Evolutionary conservation across 1,139 yeast genomes (phyloP), one percentile per base, ranked within the genome.

Genomic region (Sugiyamaella sp.): DNA sequence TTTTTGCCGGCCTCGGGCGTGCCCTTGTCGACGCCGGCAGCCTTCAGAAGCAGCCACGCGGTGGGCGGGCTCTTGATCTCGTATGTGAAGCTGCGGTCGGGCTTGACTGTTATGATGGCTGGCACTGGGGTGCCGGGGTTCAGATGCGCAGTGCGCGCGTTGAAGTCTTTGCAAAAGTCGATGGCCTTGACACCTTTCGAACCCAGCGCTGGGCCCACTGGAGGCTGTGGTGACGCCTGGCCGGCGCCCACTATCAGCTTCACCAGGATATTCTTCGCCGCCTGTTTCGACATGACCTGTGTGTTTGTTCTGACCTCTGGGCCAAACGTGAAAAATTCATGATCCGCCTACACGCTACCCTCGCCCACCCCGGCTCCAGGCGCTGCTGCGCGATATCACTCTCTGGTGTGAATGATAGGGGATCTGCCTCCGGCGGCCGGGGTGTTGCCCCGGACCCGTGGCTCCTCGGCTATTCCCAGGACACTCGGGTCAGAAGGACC

Each of bases 171-270:
- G 76, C 99, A 93, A 68, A 93, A 93, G 71, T 95, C 99, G 66
- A 93, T 95, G 60, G 99, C 98, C 71, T 95, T 95, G 54, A 93
- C 96, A 76, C 99, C 99, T 71, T 93, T 91, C 57, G 99, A 93
- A 61, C 99, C 99, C 54, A 93, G 77, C 0, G 99, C 99, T 38
- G 99, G 99, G 61, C 99, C 99, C 20, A 93, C 98, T 4, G 99
- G 99, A 33, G 99, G 99, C 1, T 97, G 86, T 41, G 99, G 99
- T 0, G 98, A 95, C 0, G 99, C 99, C 70, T 90, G 90, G 5
- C 98, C 98, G 3, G 99, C 99, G n/a, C 95, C 97, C 3, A 93
- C 98, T 55, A 93, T 85, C 60, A 93, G 81, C 72, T 91, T 93
- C 55, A 93, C 90, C 64, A 91, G 71, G 51, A 86, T 80, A 58